Evolutionary conservation across 352 stramenopile genomes (phyloP).

Genomic region (Phytophthora podocarpi): DNA sequence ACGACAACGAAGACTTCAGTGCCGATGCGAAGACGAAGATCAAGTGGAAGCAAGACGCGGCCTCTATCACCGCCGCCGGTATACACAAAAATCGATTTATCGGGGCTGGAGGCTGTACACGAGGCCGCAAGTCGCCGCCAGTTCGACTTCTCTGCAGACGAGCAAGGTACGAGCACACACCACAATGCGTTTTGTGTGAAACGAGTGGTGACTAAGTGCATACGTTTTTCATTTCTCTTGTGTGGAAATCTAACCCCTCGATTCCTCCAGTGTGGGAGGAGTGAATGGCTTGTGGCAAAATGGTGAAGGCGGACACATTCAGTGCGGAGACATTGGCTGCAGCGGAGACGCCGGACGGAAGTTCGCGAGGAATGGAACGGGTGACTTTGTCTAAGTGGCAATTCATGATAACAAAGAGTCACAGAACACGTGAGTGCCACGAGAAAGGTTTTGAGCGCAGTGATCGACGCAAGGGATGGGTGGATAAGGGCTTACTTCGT

Average conservation of each 20-base stretch:
- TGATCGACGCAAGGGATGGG: not conserved
- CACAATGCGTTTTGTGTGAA: not conserved
- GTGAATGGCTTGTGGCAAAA: slow-evolving; percentile 5
- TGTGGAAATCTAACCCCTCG: not conserved
- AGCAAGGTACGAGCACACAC: slow-evolving; percentile 25
- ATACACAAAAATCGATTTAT: slow-evolving; percentile 38
- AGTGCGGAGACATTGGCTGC: slow-evolving; percentile 37
- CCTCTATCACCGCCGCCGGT: slow-evolving; percentile 9
- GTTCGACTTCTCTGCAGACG: slow-evolving; percentile 50
- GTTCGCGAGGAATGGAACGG: slow-evolving; percentile 40
- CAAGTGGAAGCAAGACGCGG: not conserved
- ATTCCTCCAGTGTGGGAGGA: slow-evolving; percentile 15
- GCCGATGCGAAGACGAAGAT: not conserved
- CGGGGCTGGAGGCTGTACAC: slow-evolving; percentile 47
- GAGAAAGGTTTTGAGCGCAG: too few relatives aligned
- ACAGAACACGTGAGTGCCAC: slow-evolving; percentile 1
- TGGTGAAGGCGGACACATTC: not conserved
- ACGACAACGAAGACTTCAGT: too few relatives aligned
- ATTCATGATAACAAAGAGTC: slow-evolving; percentile 1
- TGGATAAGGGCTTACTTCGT: slow-evolving; percentile 41
- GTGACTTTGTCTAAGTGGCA: slow-evolving; percentile 20
- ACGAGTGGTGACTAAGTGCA: not conserved
- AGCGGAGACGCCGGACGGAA: slow-evolving; percentile 38
- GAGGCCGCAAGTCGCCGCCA: slow-evolving; percentile 42
- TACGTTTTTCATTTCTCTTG: slow-evolving; percentile 17